These are phyloP conservation scores for Nectriaceae sp. DNA, from an alignment of 2,329 filamentous ascomycete genomes.

Conservation along the genomic window DNA sequence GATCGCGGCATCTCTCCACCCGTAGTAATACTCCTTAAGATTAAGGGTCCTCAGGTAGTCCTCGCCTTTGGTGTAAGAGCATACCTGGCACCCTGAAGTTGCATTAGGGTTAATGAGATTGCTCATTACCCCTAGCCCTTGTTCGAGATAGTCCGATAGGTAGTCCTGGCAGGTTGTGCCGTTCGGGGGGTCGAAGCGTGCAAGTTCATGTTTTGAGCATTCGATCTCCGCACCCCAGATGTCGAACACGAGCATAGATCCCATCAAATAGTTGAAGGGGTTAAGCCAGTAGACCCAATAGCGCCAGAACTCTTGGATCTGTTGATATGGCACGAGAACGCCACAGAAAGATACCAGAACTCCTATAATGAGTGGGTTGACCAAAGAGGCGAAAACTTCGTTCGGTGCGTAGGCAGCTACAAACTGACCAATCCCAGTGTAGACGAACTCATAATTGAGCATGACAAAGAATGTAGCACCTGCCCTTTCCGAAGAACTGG, in stretches of 20 bases:
- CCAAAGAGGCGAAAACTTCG: constrained; percentile 58
- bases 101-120: constrained; percentile 63
- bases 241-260: constrained; percentile 54
- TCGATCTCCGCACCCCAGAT: constrained; percentile 48
- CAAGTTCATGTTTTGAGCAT: constrained; percentile 52
- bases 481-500: constrained; percentile 42
- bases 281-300: constrained; percentile 66
- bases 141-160: constrained; percentile 49
- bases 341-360: constrained; percentile 72
- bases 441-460: constrained; percentile 61
- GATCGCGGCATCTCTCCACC: constrained; percentile 67
- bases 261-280: constrained; percentile 64
- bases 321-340: constrained; percentile 67
- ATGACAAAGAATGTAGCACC: constrained; percentile 57
- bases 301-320: constrained; percentile 67
- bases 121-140: constrained; percentile 45
- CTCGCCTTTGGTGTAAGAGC: constrained; percentile 57
- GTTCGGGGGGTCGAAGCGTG: constrained; percentile 51
- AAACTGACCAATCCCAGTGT: constrained; percentile 63
- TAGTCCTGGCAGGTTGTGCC: constrained; percentile 61
- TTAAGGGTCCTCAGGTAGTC: constrained; percentile 64
- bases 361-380: constrained; percentile 58
- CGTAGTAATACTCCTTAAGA: constrained; percentile 60
- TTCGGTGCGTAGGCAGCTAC: constrained; percentile 65
- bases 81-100: constrained; percentile 58